Evolutionary conservation across 2,329 filamentous ascomycete genomes (phyloP).

Genomic region (Ophiocordyceps robertsii): DNA sequence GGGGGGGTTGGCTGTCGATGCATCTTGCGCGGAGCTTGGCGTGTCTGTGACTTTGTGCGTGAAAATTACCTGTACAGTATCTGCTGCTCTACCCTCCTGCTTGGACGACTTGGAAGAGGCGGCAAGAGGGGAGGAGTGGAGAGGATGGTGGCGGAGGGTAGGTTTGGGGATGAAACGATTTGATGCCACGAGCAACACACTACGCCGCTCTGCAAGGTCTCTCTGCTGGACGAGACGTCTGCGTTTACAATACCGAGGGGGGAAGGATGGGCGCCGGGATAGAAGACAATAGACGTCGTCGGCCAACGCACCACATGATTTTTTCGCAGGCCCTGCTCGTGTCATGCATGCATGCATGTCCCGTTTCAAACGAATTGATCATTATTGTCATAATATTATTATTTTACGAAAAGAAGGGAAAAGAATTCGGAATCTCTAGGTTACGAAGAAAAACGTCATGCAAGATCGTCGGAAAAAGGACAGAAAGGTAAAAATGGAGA

Average conservation of each 20-base stretch:
- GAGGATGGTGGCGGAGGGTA: slow-evolving; percentile 7
- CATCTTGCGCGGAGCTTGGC: background rate
- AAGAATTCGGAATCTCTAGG: background rate
- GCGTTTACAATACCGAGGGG: slow-evolving; percentile 14
- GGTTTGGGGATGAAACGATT: slow-evolving; percentile 9
- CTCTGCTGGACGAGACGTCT: slow-evolving; percentile 9
- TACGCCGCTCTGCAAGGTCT: slow-evolving; percentile 20
- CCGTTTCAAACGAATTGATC: no score
- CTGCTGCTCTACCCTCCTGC: background rate
- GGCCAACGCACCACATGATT: background rate
- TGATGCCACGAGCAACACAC: slow-evolving; percentile 10
- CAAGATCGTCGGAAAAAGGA: no score
- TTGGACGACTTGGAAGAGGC: background rate
- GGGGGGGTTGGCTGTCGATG: background rate
- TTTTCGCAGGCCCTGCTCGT: no score
- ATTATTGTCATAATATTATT: no score
- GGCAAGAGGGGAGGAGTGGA: background rate
- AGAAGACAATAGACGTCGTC: background rate
- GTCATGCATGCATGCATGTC: background rate
- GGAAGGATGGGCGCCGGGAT: slow-evolving; percentile 8
- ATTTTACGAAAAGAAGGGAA: no score
- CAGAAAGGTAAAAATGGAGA: slow-evolving; percentile 6
- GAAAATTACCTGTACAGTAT: background rate
- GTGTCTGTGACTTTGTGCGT: background rate
- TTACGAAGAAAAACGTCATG: background rate